A percentile compares a stretch with the other conserved stretches of the same genome.
These are phyloP conservation scores for Solanum medicagineum DNA, from an alignment of 257 asterid species.

Conservation along the genomic window DNA sequence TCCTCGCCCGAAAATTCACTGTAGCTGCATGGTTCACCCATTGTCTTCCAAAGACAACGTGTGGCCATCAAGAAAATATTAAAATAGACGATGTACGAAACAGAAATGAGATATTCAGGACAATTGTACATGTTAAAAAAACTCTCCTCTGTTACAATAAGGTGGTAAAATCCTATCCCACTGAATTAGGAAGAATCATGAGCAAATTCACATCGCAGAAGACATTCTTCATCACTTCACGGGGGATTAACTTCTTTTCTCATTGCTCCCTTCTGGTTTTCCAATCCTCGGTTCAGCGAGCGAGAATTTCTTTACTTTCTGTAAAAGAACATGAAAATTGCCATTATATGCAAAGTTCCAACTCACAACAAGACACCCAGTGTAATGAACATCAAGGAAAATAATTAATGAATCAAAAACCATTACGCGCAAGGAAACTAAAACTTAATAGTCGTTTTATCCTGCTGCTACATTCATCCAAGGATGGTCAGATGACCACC, in stretches of 20 bases:
- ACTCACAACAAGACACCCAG: neutral
- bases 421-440: neutral
- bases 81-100: neutral
- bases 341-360: neutral
- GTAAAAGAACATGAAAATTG: neutral
- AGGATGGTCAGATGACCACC: too few relatives aligned
- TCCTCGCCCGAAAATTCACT: neutral
- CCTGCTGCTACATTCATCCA: too few relatives aligned
- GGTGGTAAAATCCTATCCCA: neutral
- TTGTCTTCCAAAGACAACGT: neutral
- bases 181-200: neutral
- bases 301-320: constrained; percentile 28
- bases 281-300: constrained; percentile 6
- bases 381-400: neutral
- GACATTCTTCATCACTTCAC: neutral
- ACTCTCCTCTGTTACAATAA: neutral
- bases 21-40: neutral
- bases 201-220: neutral
- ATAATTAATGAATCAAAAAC: neutral
- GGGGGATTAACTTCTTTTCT: neutral
- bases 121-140: neutral
- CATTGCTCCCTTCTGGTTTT: neutral
- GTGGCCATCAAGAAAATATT: neutral
- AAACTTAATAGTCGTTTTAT: neutral
- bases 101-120: neutral